These are phyloP conservation scores for Nissolia schottii DNA, from an alignment of 306 rosid genomes.

Conservation along the genomic window DNA sequence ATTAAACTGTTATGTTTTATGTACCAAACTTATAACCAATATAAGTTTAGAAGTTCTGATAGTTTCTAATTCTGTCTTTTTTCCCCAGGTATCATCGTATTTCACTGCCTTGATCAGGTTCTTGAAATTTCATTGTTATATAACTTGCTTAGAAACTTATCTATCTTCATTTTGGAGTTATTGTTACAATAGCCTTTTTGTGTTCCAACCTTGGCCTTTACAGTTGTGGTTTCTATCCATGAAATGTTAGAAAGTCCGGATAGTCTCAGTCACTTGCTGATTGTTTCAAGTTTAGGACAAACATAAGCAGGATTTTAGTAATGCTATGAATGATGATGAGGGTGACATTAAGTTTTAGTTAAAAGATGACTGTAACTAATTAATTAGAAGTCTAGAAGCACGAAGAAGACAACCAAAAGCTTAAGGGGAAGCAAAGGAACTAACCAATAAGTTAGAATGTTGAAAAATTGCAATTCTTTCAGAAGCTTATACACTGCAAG, in stretches of 20 bases:
- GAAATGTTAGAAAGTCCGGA: background rate
- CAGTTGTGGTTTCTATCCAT: background rate
- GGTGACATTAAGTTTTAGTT: background rate
- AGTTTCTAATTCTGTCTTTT: constrained; percentile 25
- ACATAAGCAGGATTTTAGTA: background rate
- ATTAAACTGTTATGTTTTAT: background rate
- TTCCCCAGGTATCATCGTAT: constrained; percentile 56
- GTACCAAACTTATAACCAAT: background rate
- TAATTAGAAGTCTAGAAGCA: background rate
- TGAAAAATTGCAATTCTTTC: background rate
- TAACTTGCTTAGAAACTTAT: background rate
- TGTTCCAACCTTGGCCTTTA: background rate
- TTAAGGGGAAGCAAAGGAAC: background rate
- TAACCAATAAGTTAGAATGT: background rate
- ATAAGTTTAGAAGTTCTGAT: constrained; percentile 25
- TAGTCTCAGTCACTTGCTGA: background rate
- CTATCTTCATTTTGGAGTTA: constrained; percentile 8
- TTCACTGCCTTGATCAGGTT: constrained; percentile 78
- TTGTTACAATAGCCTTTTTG: background rate
- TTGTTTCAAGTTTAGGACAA: background rate
- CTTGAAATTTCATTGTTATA: constrained; percentile 15
- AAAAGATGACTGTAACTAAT: background rate
- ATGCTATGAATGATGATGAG: background rate
- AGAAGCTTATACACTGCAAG: background rate
- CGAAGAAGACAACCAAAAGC: background rate